Evolutionary conservation across 129 eudicot species (phyloP).

Genomic region (Lonicera japonica): DNA sequence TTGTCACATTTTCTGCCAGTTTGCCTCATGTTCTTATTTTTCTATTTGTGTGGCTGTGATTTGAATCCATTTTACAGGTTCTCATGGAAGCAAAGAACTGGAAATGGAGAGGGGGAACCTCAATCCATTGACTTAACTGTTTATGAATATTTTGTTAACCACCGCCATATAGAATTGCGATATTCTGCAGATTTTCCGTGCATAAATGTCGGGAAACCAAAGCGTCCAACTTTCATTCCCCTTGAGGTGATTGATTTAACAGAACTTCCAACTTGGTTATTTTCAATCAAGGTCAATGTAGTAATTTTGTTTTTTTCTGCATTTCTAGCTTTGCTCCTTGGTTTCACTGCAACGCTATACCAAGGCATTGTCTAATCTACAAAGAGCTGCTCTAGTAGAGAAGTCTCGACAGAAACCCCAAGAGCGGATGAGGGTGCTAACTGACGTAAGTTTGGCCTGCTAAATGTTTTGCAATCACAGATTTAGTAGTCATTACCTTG

Average conservation of each 20-base stretch:
- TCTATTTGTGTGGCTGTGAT: conserved; percentile 1
- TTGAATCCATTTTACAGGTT: conserved; percentile 27
- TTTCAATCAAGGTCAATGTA: background rate
- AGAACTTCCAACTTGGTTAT: background rate
- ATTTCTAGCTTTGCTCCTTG: conserved; percentile 55
- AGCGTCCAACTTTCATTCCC: conserved; percentile 74
- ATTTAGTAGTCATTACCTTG: background rate
- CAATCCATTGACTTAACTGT: conserved; percentile 60
- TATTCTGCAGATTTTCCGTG: conserved; percentile 83
- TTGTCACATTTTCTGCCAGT: background rate
- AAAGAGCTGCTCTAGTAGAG: conserved; percentile 66
- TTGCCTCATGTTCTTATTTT: conserved; percentile 21
- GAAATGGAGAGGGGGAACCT: conserved; percentile 36
- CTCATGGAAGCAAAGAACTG: conserved; percentile 29
- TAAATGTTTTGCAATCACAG: no score
- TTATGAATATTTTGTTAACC: conserved; percentile 67
- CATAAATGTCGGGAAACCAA: conserved; percentile 81
- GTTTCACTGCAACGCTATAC: conserved; percentile 80
- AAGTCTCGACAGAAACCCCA: conserved; percentile 88
- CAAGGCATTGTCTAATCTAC: conserved; percentile 55
- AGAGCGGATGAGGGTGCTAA: conserved; percentile 61
- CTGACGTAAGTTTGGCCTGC: conserved; percentile 37
- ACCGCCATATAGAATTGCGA: conserved; percentile 44
- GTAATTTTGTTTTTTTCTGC: background rate
- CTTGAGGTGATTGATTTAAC: conserved; percentile 47